Evolutionary conservation across 768 basidiomycete species (phyloP), one percentile per base, ranked within the genome.

Genomic region (Tricholomella constricta): DNA sequence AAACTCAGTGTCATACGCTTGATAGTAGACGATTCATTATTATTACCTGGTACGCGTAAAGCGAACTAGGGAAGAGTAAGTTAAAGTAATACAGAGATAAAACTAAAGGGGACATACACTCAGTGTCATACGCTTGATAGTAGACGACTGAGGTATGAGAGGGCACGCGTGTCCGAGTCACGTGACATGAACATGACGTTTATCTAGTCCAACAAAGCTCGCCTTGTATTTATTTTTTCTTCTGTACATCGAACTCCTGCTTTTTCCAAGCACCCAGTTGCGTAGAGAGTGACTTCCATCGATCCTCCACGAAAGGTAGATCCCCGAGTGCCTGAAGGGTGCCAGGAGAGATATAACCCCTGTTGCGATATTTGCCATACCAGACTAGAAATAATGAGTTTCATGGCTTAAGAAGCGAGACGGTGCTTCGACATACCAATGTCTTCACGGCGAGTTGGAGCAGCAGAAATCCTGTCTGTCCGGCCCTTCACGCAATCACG

Each of bases 371-470:
- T 51, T 80, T 77, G 19, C 86, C 82, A 62, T 93, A 93, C 88
- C 91, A 93, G 23, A 84, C 91, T 93, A 57, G 10, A 17, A 12
- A 40, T 25, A 35, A 41, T 37, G 47, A 37, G 57, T 6, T 31
- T 9, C 11, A 2, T 2, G n/a, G 10, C 26, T 54, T 43, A 41
- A 42, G 41, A 40, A 45, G 27, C 23, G 22, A 25, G 37, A 45
- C 32, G 36, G 17, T 44, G 14, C 31, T 35, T 44, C 8, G 19
- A 78, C 89, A 68, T 63, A 94, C 91, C 66, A 50, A 94, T 94
- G 65, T 94, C 91, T 57, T 84, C 79, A 50, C 91, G 86, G 54
- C 89, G 85, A n/a, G 88, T 91, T 0, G 94, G 94, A 9, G 86
- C 85, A 9, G 94, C 94, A 48, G 81, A 75, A 51, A 79, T 71